Conservation (phyloP, 192 early-diverging fungal species). For the Umbelopsis isabellina region DNA sequence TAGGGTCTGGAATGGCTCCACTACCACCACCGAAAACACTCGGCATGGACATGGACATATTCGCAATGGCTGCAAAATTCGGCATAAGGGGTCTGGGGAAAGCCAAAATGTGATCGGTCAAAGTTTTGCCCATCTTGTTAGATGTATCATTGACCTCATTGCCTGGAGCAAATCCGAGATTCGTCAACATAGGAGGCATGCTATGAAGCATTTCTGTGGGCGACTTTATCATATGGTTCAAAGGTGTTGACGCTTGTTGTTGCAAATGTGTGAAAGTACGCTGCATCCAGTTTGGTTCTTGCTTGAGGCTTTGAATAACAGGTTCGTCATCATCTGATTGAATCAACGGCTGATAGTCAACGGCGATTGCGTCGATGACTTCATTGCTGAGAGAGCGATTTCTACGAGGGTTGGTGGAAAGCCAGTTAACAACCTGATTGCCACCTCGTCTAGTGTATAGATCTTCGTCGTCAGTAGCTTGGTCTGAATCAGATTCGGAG, state of each 20-base stretch:
- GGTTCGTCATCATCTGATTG: constrained; percentile 19
- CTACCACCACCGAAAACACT: constrained; percentile 12
- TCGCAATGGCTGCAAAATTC: constrained; percentile 24
- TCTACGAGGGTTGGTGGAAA: background rate
- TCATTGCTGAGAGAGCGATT: constrained; percentile 16
- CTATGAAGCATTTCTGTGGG: constrained; percentile 7
- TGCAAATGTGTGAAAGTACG: constrained; percentile 38
- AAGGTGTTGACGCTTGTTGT: constrained; percentile 17
- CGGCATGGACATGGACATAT: constrained; percentile 20
- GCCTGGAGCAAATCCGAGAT: background rate
- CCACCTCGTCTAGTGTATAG: background rate
- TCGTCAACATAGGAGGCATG: constrained; percentile 23
- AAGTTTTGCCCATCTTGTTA: constrained; percentile 6
- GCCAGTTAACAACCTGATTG: constrained; percentile 10
- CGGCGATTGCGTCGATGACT: constrained; percentile 29
- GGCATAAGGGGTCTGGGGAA: constrained; percentile 29
- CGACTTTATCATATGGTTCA: constrained; percentile 20
- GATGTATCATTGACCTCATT: background rate
- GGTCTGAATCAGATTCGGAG: background rate
- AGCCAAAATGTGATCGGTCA: constrained; percentile 24
- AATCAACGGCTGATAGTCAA: constrained; percentile 20
- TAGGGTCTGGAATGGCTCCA: background rate
- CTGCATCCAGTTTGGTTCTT: constrained; percentile 36
- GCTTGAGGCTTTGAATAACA: background rate
- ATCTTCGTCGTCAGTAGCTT: background rate